Percentiles rank a stretch among this genome's conserved stretches.
phyloP scores from a whole-genome alignment of 768 basidiomycete species.

The Trichaptum fuscoviolaceum region DNA sequence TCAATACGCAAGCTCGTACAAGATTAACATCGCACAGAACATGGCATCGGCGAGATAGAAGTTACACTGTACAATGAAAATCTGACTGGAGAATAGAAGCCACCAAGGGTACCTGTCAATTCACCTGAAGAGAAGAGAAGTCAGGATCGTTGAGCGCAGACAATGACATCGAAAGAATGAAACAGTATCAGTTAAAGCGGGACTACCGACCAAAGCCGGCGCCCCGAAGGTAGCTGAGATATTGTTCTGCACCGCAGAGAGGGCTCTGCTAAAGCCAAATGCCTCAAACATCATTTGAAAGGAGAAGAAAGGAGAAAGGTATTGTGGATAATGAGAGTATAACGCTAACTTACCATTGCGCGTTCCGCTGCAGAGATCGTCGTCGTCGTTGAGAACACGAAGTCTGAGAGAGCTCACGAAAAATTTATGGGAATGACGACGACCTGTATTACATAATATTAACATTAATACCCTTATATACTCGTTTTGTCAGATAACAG shows the following conservation, averaged over 20 bases:
- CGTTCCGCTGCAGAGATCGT: neutral
- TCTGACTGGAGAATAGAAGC: no score
- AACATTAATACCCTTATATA: no score
- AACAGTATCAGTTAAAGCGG: neutral
- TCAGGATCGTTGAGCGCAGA: neutral
- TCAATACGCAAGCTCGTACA: no score
- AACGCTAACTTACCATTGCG: neutral
- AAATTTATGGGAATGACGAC: neutral
- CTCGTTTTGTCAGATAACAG: neutral
- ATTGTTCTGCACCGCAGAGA: constrained; percentile 3
- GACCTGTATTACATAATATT: neutral
- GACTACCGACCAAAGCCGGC: constrained; percentile 2
- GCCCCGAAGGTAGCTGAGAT: constrained; percentile 1
- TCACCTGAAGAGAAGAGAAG: neutral
- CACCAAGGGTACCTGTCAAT: neutral
- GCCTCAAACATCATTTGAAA: constrained; percentile 6
- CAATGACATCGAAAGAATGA: neutral
- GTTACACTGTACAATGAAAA: no score
- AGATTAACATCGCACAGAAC: no score
- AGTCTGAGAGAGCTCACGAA: neutral
- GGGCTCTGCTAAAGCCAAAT: constrained; percentile 4
- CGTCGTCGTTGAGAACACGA: neutral
- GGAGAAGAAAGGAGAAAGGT: neutral
- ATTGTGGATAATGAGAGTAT: neutral
- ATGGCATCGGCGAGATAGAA: no score